Conservation (phyloP, 768 basidiomycete species). For the Termitomyces sp. region DNA sequence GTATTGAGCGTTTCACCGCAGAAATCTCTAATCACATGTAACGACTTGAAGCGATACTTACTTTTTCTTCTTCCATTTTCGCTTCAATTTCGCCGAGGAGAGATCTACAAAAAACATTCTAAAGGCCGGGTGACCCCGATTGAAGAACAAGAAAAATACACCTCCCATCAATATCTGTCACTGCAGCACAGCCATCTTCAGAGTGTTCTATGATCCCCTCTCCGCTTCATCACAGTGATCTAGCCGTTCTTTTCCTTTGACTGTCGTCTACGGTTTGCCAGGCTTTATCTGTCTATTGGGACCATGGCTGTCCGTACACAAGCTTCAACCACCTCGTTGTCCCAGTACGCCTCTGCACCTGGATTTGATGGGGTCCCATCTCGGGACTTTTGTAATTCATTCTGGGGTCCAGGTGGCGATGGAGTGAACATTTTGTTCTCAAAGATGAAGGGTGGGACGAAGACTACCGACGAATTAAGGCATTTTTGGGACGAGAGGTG, state of each 20-base stretch:
- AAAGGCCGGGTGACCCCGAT: background rate
- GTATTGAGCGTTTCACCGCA: background rate
- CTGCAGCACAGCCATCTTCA: slow-evolving; percentile 12
- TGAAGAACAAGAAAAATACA: background rate
- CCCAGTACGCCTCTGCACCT: slow-evolving; percentile 53
- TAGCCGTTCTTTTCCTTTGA: background rate
- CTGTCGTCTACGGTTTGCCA: background rate
- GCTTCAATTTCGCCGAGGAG: background rate
- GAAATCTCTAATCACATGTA: background rate
- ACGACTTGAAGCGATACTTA: background rate
- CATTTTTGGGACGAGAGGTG: slow-evolving; percentile 94
- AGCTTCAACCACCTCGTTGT: slow-evolving; percentile 67
- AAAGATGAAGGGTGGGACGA: slow-evolving; percentile 76
- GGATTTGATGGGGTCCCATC: slow-evolving; percentile 33
- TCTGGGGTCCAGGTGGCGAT: slow-evolving; percentile 85
- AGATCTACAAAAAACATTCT: background rate
- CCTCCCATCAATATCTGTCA: slow-evolving; percentile 16
- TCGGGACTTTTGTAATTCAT: slow-evolving; percentile 89
- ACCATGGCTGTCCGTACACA: slow-evolving; percentile 62
- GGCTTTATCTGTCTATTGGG: background rate
- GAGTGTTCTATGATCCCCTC: background rate
- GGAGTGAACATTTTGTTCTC: slow-evolving; percentile 89
- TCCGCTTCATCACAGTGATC: background rate
- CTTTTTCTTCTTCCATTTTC: background rate
- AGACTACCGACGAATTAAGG: slow-evolving; percentile 85